A percentile compares a stretch with the other conserved stretches of the same genome.
Conservation (phyloP, 345 rosid genomes). For the Clarkia xantiana region DNA sequence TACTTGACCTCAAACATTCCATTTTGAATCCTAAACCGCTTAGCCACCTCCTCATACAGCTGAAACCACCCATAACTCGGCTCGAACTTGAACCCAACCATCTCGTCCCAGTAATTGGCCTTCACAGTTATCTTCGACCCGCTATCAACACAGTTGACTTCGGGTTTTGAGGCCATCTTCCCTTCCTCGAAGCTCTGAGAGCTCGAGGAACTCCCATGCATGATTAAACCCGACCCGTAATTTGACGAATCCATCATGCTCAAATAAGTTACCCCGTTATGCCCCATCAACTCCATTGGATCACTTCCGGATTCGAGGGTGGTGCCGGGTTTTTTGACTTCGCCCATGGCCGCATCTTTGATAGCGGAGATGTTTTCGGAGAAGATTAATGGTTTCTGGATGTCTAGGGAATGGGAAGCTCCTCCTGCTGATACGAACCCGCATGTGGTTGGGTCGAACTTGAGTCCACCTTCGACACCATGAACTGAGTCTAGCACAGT, state of each 20-base stretch:
- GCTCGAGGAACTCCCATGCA: slow-evolving; percentile 39
- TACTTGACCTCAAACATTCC: slow-evolving; percentile 72
- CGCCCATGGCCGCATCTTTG: slow-evolving; percentile 28
- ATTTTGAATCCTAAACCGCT: slow-evolving; percentile 52
- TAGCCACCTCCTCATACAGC: slow-evolving; percentile 61
- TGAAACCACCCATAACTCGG: slow-evolving; percentile 46
- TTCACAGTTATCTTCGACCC: slow-evolving; percentile 44
- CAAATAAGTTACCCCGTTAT: slow-evolving; percentile 31
- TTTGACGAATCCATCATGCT: slow-evolving; percentile 61
- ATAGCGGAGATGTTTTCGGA: slow-evolving; percentile 16
- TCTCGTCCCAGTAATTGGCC: slow-evolving; percentile 70
- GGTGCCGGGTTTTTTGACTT: slow-evolving; percentile 15
- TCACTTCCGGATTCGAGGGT: too few species aligned
- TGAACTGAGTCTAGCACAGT: slow-evolving; percentile 76
- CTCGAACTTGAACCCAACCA: slow-evolving; percentile 65
- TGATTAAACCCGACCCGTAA: slow-evolving; percentile 40
- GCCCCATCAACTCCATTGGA: slow-evolving; percentile 23
- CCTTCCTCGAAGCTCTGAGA: slow-evolving; percentile 37
- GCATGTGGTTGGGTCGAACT: slow-evolving; percentile 56
- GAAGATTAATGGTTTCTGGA: too few species aligned
- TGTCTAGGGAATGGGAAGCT: slow-evolving; percentile 25
- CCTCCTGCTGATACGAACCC: slow-evolving; percentile 55
- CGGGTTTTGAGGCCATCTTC: slow-evolving; percentile 18
- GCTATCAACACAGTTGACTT: slow-evolving; percentile 16
- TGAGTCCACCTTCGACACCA: slow-evolving; percentile 75